A percentile compares a stretch with the other conserved stretches of the same genome.
Conservation (phyloP, 768 basidiomycete species). For the Suillus hirtellus region DNA sequence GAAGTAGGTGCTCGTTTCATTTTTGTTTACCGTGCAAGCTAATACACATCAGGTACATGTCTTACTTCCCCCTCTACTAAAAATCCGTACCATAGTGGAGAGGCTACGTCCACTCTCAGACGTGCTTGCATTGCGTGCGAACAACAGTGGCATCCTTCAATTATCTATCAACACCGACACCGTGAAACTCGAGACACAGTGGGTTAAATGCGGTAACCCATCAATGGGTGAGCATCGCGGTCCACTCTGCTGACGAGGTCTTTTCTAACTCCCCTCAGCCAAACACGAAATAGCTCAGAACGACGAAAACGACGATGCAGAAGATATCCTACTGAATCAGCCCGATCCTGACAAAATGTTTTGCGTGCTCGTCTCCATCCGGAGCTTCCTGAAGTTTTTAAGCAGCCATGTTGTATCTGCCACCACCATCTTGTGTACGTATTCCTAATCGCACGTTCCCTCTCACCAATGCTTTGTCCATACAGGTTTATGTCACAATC, state of each 20-base stretch:
- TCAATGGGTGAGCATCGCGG: conserved; percentile 40
- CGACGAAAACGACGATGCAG: conserved; percentile 29
- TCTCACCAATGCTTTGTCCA: conserved; percentile 2
- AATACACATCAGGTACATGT: conserved; percentile 61
- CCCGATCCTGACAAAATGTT: conserved; percentile 59
- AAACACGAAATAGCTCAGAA: conserved; percentile 23
- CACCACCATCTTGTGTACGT: conserved; percentile 82
- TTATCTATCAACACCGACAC: conserved; percentile 64
- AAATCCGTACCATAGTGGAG: conserved; percentile 79
- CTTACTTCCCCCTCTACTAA: conserved; percentile 70
- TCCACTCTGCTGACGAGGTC: neutral
- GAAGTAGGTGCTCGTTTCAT: conserved; percentile 53
- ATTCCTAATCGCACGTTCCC: neutral
- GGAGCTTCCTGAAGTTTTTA: conserved; percentile 80
- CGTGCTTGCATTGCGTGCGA: conserved; percentile 67
- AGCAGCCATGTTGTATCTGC: conserved; percentile 78
- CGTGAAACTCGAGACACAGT: conserved; percentile 78
- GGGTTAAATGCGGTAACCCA: conserved; percentile 73
- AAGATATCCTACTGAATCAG: conserved; percentile 36
- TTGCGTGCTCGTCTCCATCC: conserved; percentile 67
- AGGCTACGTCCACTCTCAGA: conserved; percentile 71
- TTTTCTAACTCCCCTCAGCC: conserved; percentile 4
- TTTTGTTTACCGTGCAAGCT: neutral
- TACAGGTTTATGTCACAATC: conserved; percentile 76
- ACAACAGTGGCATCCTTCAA: conserved; percentile 56